phyloP scores from a whole-genome alignment of 139 green algal genomes.

The Closterium sp. region DNA sequence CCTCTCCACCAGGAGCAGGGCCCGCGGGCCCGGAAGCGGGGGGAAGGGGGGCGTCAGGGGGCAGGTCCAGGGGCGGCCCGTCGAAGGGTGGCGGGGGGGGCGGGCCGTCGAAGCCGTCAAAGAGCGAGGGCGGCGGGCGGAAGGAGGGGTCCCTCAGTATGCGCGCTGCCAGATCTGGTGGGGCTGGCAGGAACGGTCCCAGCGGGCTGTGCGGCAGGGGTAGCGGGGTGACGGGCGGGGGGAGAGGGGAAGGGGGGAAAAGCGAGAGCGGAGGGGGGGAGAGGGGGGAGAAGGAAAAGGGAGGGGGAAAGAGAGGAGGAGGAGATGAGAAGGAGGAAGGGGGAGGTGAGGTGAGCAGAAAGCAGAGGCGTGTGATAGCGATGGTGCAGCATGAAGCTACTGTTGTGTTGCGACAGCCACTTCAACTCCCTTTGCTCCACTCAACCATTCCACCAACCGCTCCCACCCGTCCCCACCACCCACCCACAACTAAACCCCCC shows the following conservation, averaged over 20 bases:
- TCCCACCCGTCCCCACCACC: neutral
- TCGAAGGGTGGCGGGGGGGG: neutral
- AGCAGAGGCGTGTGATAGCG: too few species aligned
- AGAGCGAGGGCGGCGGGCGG: constrained; percentile 10
- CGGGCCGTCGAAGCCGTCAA: constrained; percentile 3
- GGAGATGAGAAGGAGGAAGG: neutral
- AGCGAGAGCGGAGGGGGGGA: too few species aligned
- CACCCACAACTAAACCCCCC: neutral
- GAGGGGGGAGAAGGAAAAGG: too few species aligned
- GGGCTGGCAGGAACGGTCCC: constrained; percentile 46
- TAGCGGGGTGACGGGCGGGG: too few species aligned
- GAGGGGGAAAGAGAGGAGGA: neutral
- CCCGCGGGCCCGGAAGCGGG: too few species aligned
- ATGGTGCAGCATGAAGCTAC: too few species aligned
- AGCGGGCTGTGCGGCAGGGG: constrained; percentile 10
- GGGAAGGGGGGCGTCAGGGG: neutral
- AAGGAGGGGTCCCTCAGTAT: constrained; percentile 30
- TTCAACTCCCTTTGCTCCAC: too few species aligned
- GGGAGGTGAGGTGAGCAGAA: too few species aligned
- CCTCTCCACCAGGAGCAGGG: neutral
- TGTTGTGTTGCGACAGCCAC: too few species aligned
- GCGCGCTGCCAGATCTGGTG: constrained; percentile 37
- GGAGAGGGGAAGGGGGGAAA: too few species aligned
- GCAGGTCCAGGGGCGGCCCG: neutral
- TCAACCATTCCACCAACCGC: neutral